These are phyloP conservation scores for Kwoniella sp. DNA, from an alignment of 768 basidiomycete species.

Conservation along the genomic window DNA sequence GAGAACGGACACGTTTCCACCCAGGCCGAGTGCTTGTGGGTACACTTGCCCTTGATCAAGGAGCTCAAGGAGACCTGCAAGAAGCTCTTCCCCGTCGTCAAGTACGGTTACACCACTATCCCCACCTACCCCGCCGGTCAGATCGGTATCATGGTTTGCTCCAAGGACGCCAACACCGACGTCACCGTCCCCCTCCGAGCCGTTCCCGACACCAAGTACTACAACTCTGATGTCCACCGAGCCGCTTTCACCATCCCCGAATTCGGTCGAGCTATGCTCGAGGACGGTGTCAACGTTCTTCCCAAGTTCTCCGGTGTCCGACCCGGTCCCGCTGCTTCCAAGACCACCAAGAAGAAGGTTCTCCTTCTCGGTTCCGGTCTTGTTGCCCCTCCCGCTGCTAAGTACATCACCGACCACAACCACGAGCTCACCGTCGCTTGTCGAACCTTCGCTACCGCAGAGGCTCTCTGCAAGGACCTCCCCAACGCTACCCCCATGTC, in stretches of 20 bases:
- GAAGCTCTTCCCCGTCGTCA: slow-evolving; percentile 73
- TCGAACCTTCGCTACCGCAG: slow-evolving; percentile 76
- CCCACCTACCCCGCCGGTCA: slow-evolving; percentile 98
- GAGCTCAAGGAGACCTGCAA: slow-evolving; percentile 70
- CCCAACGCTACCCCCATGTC: slow-evolving; percentile 72
- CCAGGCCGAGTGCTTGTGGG: slow-evolving; percentile 93
- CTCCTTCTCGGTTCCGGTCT: slow-evolving; percentile 92
- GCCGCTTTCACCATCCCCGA: slow-evolving; percentile 86
- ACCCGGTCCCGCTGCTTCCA: slow-evolving; percentile 32
- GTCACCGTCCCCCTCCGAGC: slow-evolving; percentile 73
- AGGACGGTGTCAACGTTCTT: slow-evolving; percentile 68
- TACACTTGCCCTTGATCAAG: slow-evolving; percentile 84
- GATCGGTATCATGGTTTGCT: slow-evolving; percentile 90
- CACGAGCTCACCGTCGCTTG: slow-evolving; percentile 85
- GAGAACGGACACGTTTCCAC: slow-evolving; percentile 92
- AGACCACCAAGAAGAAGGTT: slow-evolving; percentile 62
- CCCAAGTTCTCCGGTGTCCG: slow-evolving; percentile 46
- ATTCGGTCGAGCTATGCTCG: slow-evolving; percentile 74
- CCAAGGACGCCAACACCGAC: slow-evolving; percentile 70
- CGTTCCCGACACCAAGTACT: slow-evolving; percentile 75
- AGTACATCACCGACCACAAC: slow-evolving; percentile 82
- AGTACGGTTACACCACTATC: slow-evolving; percentile 94
- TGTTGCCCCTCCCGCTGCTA: slow-evolving; percentile 93
- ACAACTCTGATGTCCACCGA: slow-evolving; percentile 76
- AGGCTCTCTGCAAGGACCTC: slow-evolving; percentile 69